Evolutionary conservation across 2,329 filamentous ascomycete genomes (phyloP), one percentile per base, ranked within the genome.

Genomic region (Myriosclerotinia duriaeana): DNA sequence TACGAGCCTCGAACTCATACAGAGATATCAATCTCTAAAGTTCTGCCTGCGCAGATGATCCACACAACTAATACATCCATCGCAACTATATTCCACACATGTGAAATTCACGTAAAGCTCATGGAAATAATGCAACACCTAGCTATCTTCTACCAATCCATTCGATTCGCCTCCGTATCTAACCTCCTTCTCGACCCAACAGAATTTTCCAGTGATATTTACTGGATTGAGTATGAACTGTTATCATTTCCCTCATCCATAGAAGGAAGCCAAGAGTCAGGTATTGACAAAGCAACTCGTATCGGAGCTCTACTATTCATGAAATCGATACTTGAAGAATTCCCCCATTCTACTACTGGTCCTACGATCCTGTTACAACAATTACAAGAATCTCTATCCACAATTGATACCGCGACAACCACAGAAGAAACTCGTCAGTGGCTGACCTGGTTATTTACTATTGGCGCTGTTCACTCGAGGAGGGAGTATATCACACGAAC

Each of bases 261-360:
- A 59, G 14, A 50, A n/a, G 40, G 6, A 4, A 11, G n/a, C 3
- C 46, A 48, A 48, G 66, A 66, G 26, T 7, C 55, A 3, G 17
- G 17, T 3, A 50, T 70, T 17, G 66, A 69, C 20, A 70, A 66
- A 67, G 69, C 70, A 26, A 67, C 65, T 26, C 63, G 71, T 44
- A 55, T 70, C 6, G 70, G 63, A 30, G 69, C 59, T 6, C 48
- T 73, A 9, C 58, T 73, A 8, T 71, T 70, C 61, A 61, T 70
- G 56, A 72, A 71, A 67, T 63, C 67, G 4, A 68, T 70, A 38
- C 44, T 72, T 7, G 56, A 72, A 56, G 69, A 73, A 42, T 69
- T 68, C 40, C 69, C 71, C 15, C 66, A 71, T 56, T 70, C 71
- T 1, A 42, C 22, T 3, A 68, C 58, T 11, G 66, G 70, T 22